A percentile compares a stretch with the other conserved stretches of the same genome.
These are phyloP conservation scores for Coemansia sp. DNA, from an alignment of 192 early-diverging fungal species.

Conservation along the genomic window DNA sequence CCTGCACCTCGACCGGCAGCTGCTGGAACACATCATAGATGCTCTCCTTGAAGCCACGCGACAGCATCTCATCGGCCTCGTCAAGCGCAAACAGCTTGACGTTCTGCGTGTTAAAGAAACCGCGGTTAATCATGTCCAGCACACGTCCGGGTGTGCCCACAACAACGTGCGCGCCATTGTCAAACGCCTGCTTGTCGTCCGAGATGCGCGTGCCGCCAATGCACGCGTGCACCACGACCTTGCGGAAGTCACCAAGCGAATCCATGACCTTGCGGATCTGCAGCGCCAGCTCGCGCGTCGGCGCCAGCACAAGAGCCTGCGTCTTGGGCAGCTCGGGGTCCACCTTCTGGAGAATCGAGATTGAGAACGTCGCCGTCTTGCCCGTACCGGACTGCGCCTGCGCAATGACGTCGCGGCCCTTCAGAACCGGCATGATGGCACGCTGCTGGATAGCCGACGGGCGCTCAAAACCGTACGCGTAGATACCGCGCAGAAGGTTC, in stretches of 20 bases:
- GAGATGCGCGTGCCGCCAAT: constrained; percentile 95
- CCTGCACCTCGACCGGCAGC: constrained; percentile 86
- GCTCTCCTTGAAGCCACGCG: constrained; percentile 98
- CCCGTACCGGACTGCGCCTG: constrained; percentile 99
- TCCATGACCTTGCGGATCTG: constrained; percentile 97
- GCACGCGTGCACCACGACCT: constrained; percentile 91
- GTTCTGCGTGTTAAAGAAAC: constrained; percentile 72
- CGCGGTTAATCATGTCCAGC: constrained; percentile 96
- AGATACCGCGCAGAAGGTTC: constrained; percentile 95
- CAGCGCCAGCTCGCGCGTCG: constrained; percentile 97
- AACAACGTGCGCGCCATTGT: constrained; percentile 85
- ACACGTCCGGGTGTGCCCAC: constrained; percentile 99
- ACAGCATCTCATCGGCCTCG: constrained; percentile 99
- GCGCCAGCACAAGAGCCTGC: constrained; percentile 96
- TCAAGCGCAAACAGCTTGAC: constrained; percentile 99
- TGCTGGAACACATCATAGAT: constrained; percentile 96
- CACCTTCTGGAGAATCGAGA: constrained; percentile 95
- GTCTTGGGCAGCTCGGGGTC: constrained; percentile 73
- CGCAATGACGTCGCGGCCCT: constrained; percentile 97
- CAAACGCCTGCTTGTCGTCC: constrained; percentile 84
- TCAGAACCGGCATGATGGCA: constrained; percentile 94
- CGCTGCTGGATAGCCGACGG: constrained; percentile 97
- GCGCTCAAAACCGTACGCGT: constrained; percentile 97
- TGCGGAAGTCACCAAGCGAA: constrained; percentile 95
- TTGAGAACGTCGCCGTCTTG: constrained; percentile 99